Conservation (phyloP, 2,329 filamentous ascomycete genomes). For the Emmonsiellopsis sp. region DNA sequence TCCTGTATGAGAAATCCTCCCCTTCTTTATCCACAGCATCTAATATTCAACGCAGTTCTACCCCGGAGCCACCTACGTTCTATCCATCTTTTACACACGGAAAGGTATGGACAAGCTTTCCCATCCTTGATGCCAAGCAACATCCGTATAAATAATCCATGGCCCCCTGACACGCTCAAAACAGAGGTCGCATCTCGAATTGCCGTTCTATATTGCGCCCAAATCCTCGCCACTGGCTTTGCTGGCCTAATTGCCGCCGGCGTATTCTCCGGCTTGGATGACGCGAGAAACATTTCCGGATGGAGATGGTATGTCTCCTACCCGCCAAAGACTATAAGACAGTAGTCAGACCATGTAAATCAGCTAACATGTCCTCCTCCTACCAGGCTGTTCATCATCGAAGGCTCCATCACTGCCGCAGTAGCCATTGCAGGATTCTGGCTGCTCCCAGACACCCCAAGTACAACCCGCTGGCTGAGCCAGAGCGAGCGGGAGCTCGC, state of each 20-base stretch:
- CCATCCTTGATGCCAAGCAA: too few species aligned
- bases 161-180: constrained; percentile 8
- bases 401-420: constrained; percentile 9
- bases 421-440: constrained; percentile 13
- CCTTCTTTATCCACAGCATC: constrained; percentile 34
- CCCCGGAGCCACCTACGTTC: constrained; percentile 53
- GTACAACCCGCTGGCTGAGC: constrained; percentile 13
- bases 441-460: constrained; percentile 13
- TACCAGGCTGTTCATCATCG: constrained; percentile 14
- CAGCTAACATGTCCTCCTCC: neutral
- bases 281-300: constrained; percentile 20
- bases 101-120: constrained; percentile 38
- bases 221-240: constrained; percentile 14
- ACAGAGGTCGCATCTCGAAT: constrained; percentile 14
- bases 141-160: too few species aligned
- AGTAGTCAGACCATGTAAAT: constrained; percentile 20
- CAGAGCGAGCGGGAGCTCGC: constrained; percentile 32
- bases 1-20: constrained; percentile 11
- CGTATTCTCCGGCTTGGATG: constrained; percentile 21
- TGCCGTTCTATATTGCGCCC: constrained; percentile 12
- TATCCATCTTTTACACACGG: constrained; percentile 60
- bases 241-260: constrained; percentile 14
- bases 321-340: constrained; percentile 44
- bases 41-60: constrained; percentile 35
- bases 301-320: constrained; percentile 49